Base-by-base conservation (phyloP, 495 filamentous ascomycete species). In the Extremus antarcticus region DNA sequence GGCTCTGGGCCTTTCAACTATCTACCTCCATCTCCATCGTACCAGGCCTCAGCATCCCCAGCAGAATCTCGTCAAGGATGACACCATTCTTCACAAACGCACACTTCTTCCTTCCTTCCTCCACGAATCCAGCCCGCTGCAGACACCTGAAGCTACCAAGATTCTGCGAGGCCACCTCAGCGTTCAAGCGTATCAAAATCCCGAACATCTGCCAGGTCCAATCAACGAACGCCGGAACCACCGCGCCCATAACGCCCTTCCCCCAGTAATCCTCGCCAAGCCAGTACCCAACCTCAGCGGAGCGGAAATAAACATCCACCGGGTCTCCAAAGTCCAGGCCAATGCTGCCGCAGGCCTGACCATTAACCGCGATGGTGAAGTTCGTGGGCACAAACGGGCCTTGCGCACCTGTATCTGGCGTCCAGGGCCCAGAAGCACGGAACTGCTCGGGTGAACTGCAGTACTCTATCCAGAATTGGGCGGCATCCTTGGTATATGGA, bases 221-320 rank as follows among this genome's bases (percentile, higher is more conserved):
- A 11, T 49, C 55, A 32, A 62, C 56, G 25, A 71, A 57, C 22
- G 57, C 61, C 22, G 47, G 45, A 38, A 64, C 23, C 8, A 58
- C 65, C 38, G 53, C 60, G 2, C 50, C 57, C 50, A 61, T 61
- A 22, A 65, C 54, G 9, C 64, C 66, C 48, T 58, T 51, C 1
- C 65, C 63, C 63, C 60, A 61, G 25, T 58, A 60, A 47, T 60
- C 54, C 50, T 66, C 65, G 0, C 62, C 63, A 22, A 71, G 47
- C 68, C 66, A 71, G 48, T 69, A 71, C 40, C 65, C 68, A 16
- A 71, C 24, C 47, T 65, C 63, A 0, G 61, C 67, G 7, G 49
- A 59, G 32, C 63, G 63, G 19, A 59, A 25, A 11, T 64, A 46
- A 21, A 69, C 56, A 43, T 70, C 68, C 2, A 24, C 39, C 15